A percentile compares a stretch with the other conserved stretches of the same genome.
phyloP scores from a whole-genome alignment of 768 basidiomycete genomes.

The Hericium coralloides region DNA sequence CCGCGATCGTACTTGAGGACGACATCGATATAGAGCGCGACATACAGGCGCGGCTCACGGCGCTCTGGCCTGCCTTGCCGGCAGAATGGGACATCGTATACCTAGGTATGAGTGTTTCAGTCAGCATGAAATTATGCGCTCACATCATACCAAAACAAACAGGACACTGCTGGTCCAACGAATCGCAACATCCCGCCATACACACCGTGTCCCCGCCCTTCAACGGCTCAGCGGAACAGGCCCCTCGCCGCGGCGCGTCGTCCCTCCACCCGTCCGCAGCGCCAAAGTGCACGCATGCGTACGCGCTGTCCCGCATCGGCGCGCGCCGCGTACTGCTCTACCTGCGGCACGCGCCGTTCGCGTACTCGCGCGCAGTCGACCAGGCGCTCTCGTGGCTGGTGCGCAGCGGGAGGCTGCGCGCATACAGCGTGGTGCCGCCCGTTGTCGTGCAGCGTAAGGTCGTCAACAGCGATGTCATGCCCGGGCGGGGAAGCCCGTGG shows the following conservation, averaged over 20 bases:
- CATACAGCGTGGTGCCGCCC: slow-evolving; percentile 61
- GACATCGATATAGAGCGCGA: slow-evolving; percentile 73
- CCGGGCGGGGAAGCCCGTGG: slow-evolving; percentile 48
- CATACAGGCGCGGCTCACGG: slow-evolving; percentile 31
- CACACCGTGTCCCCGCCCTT: slow-evolving; percentile 9
- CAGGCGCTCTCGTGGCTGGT: slow-evolving; percentile 67
- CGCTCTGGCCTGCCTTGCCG: slow-evolving; percentile 47
- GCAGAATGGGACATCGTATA: slow-evolving; percentile 66
- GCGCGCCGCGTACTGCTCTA: slow-evolving; percentile 53
- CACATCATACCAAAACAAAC: neutral
- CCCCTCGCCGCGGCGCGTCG: neutral
- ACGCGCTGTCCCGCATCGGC: slow-evolving; percentile 49
- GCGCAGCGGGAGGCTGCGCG: slow-evolving; percentile 40
- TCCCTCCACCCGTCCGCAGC: slow-evolving; percentile 47
- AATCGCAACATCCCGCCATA: slow-evolving; percentile 37
- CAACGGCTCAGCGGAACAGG: slow-evolving; percentile 2
- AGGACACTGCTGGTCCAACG: slow-evolving; percentile 81
- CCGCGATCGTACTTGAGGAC: slow-evolving; percentile 61
- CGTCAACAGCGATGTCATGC: slow-evolving; percentile 42
- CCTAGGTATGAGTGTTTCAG: slow-evolving; percentile 36
- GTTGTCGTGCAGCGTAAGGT: slow-evolving; percentile 59
- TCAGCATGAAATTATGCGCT: neutral
- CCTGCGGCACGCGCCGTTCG: slow-evolving; percentile 55
- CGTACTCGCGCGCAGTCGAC: slow-evolving; percentile 71
- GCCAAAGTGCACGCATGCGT: slow-evolving; percentile 71